Conservation (phyloP, 441 rosid species). For the Capsella rubella region DNA sequence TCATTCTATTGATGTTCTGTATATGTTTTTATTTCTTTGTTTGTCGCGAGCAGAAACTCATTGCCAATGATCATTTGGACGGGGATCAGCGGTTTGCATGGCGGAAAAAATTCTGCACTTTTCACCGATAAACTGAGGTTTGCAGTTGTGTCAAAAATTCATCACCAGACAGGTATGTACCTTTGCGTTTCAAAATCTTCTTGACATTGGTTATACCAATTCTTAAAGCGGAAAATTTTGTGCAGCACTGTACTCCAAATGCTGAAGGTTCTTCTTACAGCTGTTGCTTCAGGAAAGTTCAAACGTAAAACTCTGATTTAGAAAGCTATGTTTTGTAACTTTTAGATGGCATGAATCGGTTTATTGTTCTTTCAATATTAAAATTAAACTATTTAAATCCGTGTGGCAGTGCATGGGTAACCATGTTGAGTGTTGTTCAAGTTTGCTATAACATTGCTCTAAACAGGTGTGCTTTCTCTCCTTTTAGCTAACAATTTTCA, state of each 20-base stretch:
- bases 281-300: slow-evolving; percentile 94
- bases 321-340: slow-evolving; percentile 36
- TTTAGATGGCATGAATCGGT: slow-evolving; percentile 1
- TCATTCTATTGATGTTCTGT: slow-evolving; percentile 18
- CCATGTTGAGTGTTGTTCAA: slow-evolving; percentile 95
- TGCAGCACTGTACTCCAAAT: slow-evolving; percentile 96
- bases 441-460: slow-evolving; percentile 97
- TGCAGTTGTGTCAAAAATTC: slow-evolving; percentile 95
- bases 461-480: slow-evolving; percentile 69
- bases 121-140: slow-evolving; percentile 94
- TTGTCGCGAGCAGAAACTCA: slow-evolving; percentile 77
- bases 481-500: slow-evolving; percentile 20
- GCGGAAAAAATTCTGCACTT: slow-evolving; percentile 82
- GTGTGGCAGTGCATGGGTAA: slow-evolving; percentile 92
- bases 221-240: slow-evolving; percentile 39
- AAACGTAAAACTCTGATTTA: slow-evolving; percentile 63
- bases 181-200: slow-evolving; percentile 25
- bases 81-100: slow-evolving; percentile 97
- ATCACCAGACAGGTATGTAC: slow-evolving; percentile 87
- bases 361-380: slow-evolving; percentile 33
- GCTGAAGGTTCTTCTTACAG: slow-evolving; percentile 96
- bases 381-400: slow-evolving; percentile 25
- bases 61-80: slow-evolving; percentile 98
- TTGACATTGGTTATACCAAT: slow-evolving; percentile 37
- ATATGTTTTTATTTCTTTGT: slow-evolving; percentile 34